Percentiles rank a stretch among this genome's conserved stretches.
phyloP scores from a whole-genome alignment of 2,329 filamentous ascomycete species.

The Colletotrichum godetiae region DNA sequence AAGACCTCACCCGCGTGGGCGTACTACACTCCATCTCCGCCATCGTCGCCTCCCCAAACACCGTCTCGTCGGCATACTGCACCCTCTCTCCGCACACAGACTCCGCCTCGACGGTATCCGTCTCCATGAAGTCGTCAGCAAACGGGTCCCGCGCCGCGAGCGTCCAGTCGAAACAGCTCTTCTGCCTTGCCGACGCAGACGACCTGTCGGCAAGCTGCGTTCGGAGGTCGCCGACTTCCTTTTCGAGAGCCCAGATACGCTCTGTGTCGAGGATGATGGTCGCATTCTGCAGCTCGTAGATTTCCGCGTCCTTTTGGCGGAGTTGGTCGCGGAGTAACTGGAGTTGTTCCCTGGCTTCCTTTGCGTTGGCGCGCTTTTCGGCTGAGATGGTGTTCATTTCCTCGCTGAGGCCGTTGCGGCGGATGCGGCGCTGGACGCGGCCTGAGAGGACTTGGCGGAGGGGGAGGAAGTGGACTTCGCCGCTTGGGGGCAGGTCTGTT shows the following conservation, averaged over 20 bases:
- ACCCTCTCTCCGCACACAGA: slow-evolving; percentile 63
- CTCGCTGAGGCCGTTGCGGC: slow-evolving; percentile 67
- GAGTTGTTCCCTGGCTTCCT: slow-evolving; percentile 58
- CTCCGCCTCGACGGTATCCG: slow-evolving; percentile 47
- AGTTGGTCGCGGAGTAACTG: slow-evolving; percentile 60
- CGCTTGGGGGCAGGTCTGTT: slow-evolving; percentile 41
- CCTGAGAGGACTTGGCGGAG: slow-evolving; percentile 68
- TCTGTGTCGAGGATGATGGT: slow-evolving; percentile 62
- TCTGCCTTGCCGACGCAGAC: slow-evolving; percentile 22
- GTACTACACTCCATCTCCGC: slow-evolving; percentile 64
- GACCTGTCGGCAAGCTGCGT: slow-evolving; percentile 45
- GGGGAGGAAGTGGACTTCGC: slow-evolving; percentile 57
- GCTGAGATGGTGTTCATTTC: slow-evolving; percentile 65
- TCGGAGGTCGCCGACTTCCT: slow-evolving; percentile 51
- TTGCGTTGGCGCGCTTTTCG: slow-evolving; percentile 55
- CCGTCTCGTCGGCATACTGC: slow-evolving; percentile 54
- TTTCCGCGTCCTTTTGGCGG: slow-evolving; percentile 62
- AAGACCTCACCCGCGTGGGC: slow-evolving; percentile 55
- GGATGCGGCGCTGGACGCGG: slow-evolving; percentile 66
- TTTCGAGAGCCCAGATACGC: slow-evolving; percentile 54
- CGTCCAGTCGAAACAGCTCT: slow-evolving; percentile 61
- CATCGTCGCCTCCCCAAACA: slow-evolving; percentile 62
- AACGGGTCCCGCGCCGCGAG: slow-evolving; percentile 61
- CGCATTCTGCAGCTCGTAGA: slow-evolving; percentile 62
- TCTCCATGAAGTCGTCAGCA: slow-evolving; percentile 54